Base-by-base conservation (phyloP, 1,139 yeast genomes). In the Candida sp. region DNA sequence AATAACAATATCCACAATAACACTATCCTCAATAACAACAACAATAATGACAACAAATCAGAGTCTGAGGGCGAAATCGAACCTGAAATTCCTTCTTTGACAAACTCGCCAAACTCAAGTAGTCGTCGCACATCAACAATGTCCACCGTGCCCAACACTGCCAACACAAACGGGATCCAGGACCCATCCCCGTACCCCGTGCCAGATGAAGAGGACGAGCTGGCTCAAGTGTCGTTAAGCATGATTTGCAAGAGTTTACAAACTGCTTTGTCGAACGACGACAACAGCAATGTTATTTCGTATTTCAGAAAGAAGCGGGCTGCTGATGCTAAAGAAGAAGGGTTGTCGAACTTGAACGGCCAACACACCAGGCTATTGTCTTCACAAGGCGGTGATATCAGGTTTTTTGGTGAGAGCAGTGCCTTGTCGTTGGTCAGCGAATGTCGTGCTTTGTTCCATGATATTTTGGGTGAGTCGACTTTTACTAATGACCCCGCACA, bases 401-500 rank as follows among this genome's bases (percentile, higher is more conserved):
- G 67, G 28, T 66, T 63, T 51, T 59, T 66, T 42, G 69, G 69
- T n/a, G 69, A 65, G 49, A 63, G 66, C 28, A 58, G 65, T 47
- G 67, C 69, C 1, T 55, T 66, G 34, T 63, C 67, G 4, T 50
- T 65, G 12, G 52, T 66, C n/a, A 58, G 61, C 41, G 69, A 65
- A 51, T 63, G 66, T 17, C 54, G 69, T 46, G 57, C 58, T 32
- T 56, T 65, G 33, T 64, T 63, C 50, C 46, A 49, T 30, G 57
- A 56, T 23, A 48, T 50, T 17, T 44, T 54, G 17, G 62, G 62
- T 17, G 48, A 55, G 31, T 46, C 53, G 30, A 37, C 42, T 7
- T 73, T 75, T 52, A 69, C 75, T 1, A 66, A 67, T 47, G 76
- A 74, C 47, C 73, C 74, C 1, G 63, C 66, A 32, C 61, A 69